These are phyloP conservation scores for Musa beccarii DNA, from an alignment of 176 grass and related monocot species.

Conservation along the genomic window DNA sequence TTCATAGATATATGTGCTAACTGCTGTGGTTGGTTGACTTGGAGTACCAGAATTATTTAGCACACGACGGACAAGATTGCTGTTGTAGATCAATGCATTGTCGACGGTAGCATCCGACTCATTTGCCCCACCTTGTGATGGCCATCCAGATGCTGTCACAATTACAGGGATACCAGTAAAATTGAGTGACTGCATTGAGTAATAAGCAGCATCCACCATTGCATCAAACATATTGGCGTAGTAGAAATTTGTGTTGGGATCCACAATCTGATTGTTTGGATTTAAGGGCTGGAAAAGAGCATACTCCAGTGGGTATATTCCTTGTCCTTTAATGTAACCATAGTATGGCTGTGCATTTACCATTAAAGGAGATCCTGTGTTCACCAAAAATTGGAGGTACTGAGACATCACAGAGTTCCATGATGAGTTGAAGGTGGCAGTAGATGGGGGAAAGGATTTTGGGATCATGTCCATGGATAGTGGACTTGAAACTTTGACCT, in stretches of 20 bases:
- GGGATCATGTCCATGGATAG: conserved; percentile 66
- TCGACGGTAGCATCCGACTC: conserved; percentile 79
- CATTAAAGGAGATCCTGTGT: conserved; percentile 70
- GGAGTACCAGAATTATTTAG: conserved; percentile 88
- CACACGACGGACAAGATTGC: conserved; percentile 71
- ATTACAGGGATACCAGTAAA: conserved; percentile 68
- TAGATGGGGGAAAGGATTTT: conserved; percentile 69
- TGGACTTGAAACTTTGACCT: conserved; percentile 75
- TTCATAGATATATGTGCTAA: conserved; percentile 71
- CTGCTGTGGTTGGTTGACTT: conserved; percentile 55
- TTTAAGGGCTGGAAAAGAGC: conserved; percentile 63
- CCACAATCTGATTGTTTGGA: conserved; percentile 67
- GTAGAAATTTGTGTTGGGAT: conserved; percentile 78
- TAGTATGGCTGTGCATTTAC: conserved; percentile 92
- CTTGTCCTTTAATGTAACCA: conserved; percentile 61
- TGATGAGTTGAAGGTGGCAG: conserved; percentile 80
- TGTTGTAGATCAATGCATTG: conserved; percentile 82
- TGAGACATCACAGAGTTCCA: conserved; percentile 75
- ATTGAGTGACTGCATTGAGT: conserved; percentile 85
- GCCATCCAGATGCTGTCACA: conserved; percentile 88
- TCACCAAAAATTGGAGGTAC: conserved; percentile 75
- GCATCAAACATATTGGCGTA: conserved; percentile 96
- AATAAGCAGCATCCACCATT: conserved; percentile 82
- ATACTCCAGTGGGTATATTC: conserved; percentile 79
- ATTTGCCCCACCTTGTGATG: conserved; percentile 60